phyloP scores from a whole-genome alignment of 2,329 filamentous ascomycete species.

The Colletotrichum eremochloae region DNA sequence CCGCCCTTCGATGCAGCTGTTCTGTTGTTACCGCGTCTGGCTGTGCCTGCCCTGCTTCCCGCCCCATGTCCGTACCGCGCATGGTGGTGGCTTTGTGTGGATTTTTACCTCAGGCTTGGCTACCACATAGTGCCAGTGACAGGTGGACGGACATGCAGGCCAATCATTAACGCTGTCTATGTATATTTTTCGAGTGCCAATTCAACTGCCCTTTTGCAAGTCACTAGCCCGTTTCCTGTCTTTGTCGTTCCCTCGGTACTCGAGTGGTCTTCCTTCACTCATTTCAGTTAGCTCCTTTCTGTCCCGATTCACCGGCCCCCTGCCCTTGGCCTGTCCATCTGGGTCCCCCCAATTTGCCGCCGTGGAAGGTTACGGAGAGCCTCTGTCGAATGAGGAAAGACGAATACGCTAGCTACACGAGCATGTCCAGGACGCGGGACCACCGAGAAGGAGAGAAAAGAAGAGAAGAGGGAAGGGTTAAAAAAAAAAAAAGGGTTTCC shows the following conservation, averaged over 20 bases:
- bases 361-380: slow-evolving; percentile 2
- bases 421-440: not conserved
- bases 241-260: slow-evolving; percentile 23
- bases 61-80: slow-evolving; percentile 22
- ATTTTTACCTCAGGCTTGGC: not conserved
- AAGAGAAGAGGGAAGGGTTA: not conserved
- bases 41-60: slow-evolving; percentile 27
- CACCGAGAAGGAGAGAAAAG: not conserved
- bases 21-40: slow-evolving; percentile 26
- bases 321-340: slow-evolving; percentile 12
- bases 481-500: not conserved
- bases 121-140: not conserved
- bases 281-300: not conserved
- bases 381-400: slow-evolving; percentile 4
- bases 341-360: not conserved
- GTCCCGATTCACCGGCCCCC: not conserved
- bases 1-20: slow-evolving; percentile 16
- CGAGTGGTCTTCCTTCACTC: not conserved
- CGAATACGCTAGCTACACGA: slow-evolving; percentile 22
- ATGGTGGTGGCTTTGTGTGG: slow-evolving; percentile 23
- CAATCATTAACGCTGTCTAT: slow-evolving; percentile 3
- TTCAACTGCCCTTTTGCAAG: not conserved
- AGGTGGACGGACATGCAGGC: slow-evolving; percentile 1
- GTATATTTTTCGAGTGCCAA: slow-evolving; percentile 18
- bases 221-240: slow-evolving; percentile 14